Conservation (phyloP, 495 filamentous ascomycete species). For the Hypoxylon intermedium region DNA sequence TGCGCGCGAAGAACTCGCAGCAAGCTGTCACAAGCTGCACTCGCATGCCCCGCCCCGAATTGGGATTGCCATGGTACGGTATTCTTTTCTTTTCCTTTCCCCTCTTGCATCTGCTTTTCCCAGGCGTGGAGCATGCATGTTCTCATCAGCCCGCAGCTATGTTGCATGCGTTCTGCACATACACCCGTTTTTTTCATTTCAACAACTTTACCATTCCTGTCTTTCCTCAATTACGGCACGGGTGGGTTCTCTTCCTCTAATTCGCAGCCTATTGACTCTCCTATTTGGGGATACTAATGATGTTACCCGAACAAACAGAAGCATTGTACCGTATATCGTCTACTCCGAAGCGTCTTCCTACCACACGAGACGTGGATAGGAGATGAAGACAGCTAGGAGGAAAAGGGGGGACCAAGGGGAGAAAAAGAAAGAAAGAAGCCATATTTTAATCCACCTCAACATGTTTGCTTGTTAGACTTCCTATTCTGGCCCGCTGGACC, state of each 20-base stretch:
- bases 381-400: conserved; percentile 10
- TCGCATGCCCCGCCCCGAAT: conserved; percentile 22
- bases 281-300: conserved; percentile 7
- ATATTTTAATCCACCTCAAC: conserved; percentile 28
- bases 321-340: conserved; percentile 18
- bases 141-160: conserved; percentile 23
- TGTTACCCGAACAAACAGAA: conserved; percentile 21
- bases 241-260: conserved; percentile 18
- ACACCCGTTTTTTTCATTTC: conserved; percentile 31
- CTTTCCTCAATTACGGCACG: conserved; percentile 8
- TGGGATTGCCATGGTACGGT: conserved; percentile 24
- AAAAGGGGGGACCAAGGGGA: conserved; percentile 6
- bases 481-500: conserved; percentile 19
- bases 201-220: conserved; percentile 13
- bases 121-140: conserved; percentile 14
- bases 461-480: conserved; percentile 29
- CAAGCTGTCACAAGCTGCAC: conserved; percentile 20
- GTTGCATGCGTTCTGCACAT: conserved; percentile 27
- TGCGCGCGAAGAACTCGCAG: conserved; percentile 21
- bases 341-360: conserved; percentile 11
- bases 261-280: conserved; percentile 12
- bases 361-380: background rate
- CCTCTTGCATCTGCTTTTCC: conserved; percentile 23
- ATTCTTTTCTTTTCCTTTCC: conserved; percentile 18
- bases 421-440: conserved; percentile 18